phyloP scores from a whole-genome alignment of 2,329 filamentous ascomycete species.

The Trematosphaeria pertusa region DNA sequence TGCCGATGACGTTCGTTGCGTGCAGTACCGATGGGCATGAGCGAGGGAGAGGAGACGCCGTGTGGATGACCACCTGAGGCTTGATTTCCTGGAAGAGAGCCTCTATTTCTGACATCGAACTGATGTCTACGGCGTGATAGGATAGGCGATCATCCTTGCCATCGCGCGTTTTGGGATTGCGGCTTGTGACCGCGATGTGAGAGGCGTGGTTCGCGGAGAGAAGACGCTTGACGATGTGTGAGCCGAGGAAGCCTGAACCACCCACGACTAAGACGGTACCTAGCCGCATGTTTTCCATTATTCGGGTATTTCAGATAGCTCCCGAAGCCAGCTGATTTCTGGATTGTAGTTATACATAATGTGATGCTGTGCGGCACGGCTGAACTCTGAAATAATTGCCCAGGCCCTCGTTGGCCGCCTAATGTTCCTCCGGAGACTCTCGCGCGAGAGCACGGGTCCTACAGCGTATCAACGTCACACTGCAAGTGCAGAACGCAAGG shows the following conservation, averaged over 20 bases:
- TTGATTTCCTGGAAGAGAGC: constrained; percentile 48
- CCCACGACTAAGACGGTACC: constrained; percentile 51
- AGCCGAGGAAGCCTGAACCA: constrained; percentile 56
- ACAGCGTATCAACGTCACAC: no score
- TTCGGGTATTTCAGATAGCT: no score
- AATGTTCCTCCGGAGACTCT: no score
- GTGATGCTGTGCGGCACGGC: no score
- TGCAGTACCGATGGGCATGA: constrained; percentile 40
- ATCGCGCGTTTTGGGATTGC: constrained; percentile 42
- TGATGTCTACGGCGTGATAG: constrained; percentile 54
- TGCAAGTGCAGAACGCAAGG: no score
- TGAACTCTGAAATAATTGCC: no score
- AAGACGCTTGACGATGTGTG: constrained; percentile 53
- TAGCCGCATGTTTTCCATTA: background rate
- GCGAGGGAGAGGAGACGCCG: constrained; percentile 48
- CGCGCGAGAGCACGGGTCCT: no score
- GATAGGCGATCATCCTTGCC: constrained; percentile 40
- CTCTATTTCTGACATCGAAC: constrained; percentile 44
- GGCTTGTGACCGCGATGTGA: constrained; percentile 50
- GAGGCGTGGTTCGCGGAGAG: constrained; percentile 43
- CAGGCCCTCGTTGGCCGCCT: no score
- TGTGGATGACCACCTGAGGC: constrained; percentile 55
- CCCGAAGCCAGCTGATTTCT: no score
- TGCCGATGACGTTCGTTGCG: constrained; percentile 56
- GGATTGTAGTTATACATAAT: no score